Percentiles rank a stretch among this genome's conserved stretches.
Evolutionary conservation across 192 early-diverging fungal species (phyloP).

Genomic region (Linnemannia schmuckeri): DNA sequence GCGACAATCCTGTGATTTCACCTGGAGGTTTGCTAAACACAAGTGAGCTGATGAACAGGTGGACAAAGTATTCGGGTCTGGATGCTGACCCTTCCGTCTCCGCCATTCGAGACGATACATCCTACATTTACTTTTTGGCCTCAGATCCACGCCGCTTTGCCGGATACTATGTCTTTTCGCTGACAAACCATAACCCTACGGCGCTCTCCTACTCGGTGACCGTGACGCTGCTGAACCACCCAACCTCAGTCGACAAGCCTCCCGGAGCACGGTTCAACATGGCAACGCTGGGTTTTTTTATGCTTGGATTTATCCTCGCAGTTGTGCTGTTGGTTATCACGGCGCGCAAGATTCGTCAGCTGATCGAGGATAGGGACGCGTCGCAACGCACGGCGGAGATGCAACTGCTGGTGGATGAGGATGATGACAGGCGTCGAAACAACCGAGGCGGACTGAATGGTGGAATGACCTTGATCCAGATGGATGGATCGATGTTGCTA

Average conservation of each 20-base stretch:
- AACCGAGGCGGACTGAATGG: constrained; percentile 9
- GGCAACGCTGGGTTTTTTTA: constrained; percentile 46
- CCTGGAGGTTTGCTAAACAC: constrained; percentile 15
- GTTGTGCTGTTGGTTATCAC: constrained; percentile 23
- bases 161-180: constrained; percentile 53
- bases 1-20: constrained; percentile 15
- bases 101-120: background rate
- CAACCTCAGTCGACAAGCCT: background rate
- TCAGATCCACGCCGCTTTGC: constrained; percentile 48
- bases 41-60: constrained; percentile 39
- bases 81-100: constrained; percentile 19
- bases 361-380: constrained; percentile 31
- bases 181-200: constrained; percentile 36
- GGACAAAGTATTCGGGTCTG: constrained; percentile 38
- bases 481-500: background rate
- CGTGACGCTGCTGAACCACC: constrained; percentile 19
- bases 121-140: constrained; percentile 37
- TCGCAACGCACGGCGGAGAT: constrained; percentile 27
- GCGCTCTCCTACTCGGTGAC: constrained; percentile 24
- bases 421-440: constrained; percentile 24
- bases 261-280: constrained; percentile 31
- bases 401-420: constrained; percentile 40
- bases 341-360: constrained; percentile 43
- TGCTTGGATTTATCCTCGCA: constrained; percentile 39
- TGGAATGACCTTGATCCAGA: constrained; percentile 11